phyloP scores from a whole-genome alignment of 2,329 filamentous ascomycete species.

The Trichoderma endophyticum region DNA sequence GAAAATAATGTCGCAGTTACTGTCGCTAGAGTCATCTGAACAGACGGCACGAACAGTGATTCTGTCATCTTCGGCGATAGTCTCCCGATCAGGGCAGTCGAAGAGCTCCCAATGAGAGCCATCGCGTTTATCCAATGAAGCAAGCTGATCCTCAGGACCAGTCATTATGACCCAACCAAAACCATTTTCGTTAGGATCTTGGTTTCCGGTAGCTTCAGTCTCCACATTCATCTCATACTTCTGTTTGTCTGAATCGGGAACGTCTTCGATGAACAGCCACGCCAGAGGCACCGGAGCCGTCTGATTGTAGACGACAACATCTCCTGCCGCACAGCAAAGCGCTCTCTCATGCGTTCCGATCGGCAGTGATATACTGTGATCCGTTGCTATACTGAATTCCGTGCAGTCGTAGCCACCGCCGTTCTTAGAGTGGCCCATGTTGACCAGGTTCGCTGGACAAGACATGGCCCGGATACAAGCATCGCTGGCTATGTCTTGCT shows the following conservation, averaged over 20 bases:
- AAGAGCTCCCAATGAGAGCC: not conserved
- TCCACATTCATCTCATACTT: not conserved
- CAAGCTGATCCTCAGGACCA: not conserved
- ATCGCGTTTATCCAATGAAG: not conserved
- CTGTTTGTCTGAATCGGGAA: not conserved
- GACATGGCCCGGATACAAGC: not conserved
- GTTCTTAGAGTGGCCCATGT: not conserved
- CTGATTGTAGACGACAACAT: not conserved
- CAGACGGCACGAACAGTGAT: not conserved
- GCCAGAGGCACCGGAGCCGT: not conserved
- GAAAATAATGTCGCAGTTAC: not conserved
- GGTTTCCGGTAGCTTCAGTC: not conserved
- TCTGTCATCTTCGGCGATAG: not conserved
- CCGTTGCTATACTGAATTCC: not conserved
- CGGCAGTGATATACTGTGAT: not conserved
- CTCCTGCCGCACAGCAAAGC: not conserved
- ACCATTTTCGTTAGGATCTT: not conserved
- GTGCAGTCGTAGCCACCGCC: not conserved
- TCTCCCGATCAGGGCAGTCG: not conserved
- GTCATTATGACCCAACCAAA: not conserved
- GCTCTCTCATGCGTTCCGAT: not conserved
- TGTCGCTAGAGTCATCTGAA: not conserved
- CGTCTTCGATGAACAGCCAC: not conserved
- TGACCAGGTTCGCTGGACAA: not conserved
- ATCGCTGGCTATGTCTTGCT: not conserved